A percentile compares a stretch with the other conserved stretches of the same genome.
Evolutionary conservation across 2,329 filamentous ascomycete species (phyloP).

Genomic region (Didymella keratinophila): DNA sequence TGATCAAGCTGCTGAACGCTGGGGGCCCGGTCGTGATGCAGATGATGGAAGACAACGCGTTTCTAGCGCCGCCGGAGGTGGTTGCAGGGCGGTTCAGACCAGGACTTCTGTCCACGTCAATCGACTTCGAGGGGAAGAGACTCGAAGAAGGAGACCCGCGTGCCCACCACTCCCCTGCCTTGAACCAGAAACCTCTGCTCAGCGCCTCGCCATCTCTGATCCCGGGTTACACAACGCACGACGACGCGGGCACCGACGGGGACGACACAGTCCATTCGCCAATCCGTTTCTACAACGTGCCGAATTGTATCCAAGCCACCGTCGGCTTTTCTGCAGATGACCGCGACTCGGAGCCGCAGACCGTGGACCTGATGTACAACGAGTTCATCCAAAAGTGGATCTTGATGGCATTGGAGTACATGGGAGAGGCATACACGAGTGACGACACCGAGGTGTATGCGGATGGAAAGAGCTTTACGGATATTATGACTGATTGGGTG

Average conservation of each 20-base stretch:
- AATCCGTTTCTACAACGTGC: conserved; percentile 77
- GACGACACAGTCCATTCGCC: conserved; percentile 86
- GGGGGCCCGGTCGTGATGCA: conserved; percentile 60
- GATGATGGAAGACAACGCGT: conserved; percentile 40
- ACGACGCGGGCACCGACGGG: conserved; percentile 82
- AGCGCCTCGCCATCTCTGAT: conserved; percentile 51
- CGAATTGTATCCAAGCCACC: conserved; percentile 81
- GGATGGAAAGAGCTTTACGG: conserved; percentile 62
- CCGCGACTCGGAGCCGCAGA: conserved; percentile 63
- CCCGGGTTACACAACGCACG: conserved; percentile 89
- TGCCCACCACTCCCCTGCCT: neutral
- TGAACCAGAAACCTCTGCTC: conserved; percentile 22
- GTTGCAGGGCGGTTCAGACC: conserved; percentile 38
- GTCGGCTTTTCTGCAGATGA: conserved; percentile 65
- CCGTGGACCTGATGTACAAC: conserved; percentile 87
- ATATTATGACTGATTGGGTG: conserved; percentile 68
- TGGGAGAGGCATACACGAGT: conserved; percentile 60
- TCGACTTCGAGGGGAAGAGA: neutral
- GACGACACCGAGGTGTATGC: conserved; percentile 63
- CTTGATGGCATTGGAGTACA: conserved; percentile 73
- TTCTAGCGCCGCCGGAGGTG: conserved; percentile 58
- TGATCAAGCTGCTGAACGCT: conserved; percentile 68
- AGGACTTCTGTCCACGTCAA: neutral
- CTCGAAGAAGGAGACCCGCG: neutral
- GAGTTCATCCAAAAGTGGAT: conserved; percentile 90